Evolutionary conservation across 1,284 basidiomycete genomes (phyloP).

Genomic region (Pseudozyma thailandica): DNA sequence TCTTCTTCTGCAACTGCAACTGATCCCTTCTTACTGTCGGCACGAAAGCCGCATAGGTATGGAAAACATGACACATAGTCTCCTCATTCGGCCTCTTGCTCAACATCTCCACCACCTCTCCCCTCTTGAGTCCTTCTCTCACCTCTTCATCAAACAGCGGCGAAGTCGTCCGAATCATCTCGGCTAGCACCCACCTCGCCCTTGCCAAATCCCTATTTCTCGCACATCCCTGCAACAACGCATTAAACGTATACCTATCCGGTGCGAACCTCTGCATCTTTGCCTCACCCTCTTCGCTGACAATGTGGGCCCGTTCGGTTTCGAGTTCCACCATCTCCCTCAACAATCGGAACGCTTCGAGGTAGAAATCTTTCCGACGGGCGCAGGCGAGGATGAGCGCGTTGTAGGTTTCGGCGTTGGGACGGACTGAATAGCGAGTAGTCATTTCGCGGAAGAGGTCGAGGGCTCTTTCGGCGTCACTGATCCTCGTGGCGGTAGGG

Average conservation of each 20-base stretch:
- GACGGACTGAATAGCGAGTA: constrained; percentile 74
- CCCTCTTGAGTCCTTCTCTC: constrained; percentile 10
- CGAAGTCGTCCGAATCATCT: constrained; percentile 74
- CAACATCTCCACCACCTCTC: constrained; percentile 53
- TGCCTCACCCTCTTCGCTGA: constrained; percentile 70
- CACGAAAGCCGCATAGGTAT: constrained; percentile 84
- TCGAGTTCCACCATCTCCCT: constrained; percentile 74
- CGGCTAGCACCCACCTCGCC: constrained; percentile 89
- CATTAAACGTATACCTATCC: constrained; percentile 78
- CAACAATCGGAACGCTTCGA: constrained; percentile 71
- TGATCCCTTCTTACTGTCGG: constrained; percentile 69
- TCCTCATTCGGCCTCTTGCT: constrained; percentile 74
- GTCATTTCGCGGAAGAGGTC: constrained; percentile 94
- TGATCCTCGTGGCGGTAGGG: constrained; percentile 47
- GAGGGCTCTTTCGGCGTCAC: constrained; percentile 87
- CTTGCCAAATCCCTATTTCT: constrained; percentile 82
- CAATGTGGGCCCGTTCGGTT: constrained; percentile 80
- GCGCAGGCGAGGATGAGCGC: constrained; percentile 81
- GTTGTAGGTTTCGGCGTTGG: constrained; percentile 80
- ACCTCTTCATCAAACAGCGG: constrained; percentile 35
- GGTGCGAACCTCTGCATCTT: constrained; percentile 72
- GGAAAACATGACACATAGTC: constrained; percentile 84
- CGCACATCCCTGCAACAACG: constrained; percentile 88
- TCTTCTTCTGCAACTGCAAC: neutral
- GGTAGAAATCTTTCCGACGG: constrained; percentile 64